Base-by-base conservation (phyloP, 257 asterid species). In the Pogostemon cablin region DNA sequence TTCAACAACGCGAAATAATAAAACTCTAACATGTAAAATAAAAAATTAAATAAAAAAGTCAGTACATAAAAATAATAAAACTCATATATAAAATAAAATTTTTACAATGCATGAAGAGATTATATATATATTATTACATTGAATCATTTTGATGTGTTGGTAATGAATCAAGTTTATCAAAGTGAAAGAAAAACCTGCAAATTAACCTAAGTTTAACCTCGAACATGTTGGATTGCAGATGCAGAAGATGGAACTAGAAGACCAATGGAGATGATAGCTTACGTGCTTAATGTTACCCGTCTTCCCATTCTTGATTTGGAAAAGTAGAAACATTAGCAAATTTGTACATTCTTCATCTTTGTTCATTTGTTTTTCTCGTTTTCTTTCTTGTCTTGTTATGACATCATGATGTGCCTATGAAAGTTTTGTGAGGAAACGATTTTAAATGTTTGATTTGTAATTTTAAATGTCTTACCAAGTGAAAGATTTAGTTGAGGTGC, bases 221-320 rank as follows among this genome's bases (percentile, higher is more conserved):
- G 42, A 65, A 52, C 67, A 65, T 57, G n/a, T 68, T 69, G 61
- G 25, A 25, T 57, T 71, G 81, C 79, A 78, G 80, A 57, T 78
- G 68, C 67, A 58, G 72, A 67, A 62, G 43, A 38, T 17, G 62
- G 55, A 54, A 63, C 61, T 11, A 9, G 66, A 61, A 64, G n/a
- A 67, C 41, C 72, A 15, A 43, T 7, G 6, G 47, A 54, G 75
- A 72, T 50, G 40, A 44, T 41, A 34, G 62, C 65, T 1, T 6
- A 35, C 76, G 53, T 67, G 76, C 43, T 20, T 9, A 46, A 68
- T 47, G 57, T 47, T 47, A 20, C 57, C 7, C 12, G 7, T 4
- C 46, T 72, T 54, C 54, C 55, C 17, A 55, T 38, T 12, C 3
- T 53, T 64, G 38, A 39, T n/a, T 25, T 42, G 62, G 25, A 72